Evolutionary conservation across 2,329 filamentous ascomycete species (phyloP).

Genomic region (Arthrobotrys sphaeroides): DNA sequence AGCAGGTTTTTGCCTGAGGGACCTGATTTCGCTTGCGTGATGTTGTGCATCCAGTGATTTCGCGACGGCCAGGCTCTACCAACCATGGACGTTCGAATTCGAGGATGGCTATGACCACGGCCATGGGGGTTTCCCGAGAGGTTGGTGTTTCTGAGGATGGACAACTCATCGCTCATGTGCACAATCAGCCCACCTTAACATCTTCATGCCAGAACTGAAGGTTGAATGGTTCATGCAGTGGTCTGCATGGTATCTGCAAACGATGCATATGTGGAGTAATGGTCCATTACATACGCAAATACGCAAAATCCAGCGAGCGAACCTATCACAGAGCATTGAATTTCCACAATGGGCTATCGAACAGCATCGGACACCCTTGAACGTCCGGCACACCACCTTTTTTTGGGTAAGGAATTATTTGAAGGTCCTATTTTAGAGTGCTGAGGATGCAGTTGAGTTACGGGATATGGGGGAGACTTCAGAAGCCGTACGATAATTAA

Average conservation of each 20-base stretch:
- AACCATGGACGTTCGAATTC: too few relatives aligned
- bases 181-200: conserved; percentile 32
- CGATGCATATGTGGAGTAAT: conserved; percentile 29
- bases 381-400: conserved; percentile 50
- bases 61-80: conserved; percentile 41
- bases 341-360: conserved; percentile 50
- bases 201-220: conserved; percentile 5
- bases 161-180: conserved; percentile 55
- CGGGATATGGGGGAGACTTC: conserved; percentile 9
- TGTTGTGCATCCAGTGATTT: conserved; percentile 54
- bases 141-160: conserved; percentile 20
- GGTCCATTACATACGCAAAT: conserved; percentile 36
- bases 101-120: not conserved
- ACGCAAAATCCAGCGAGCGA: conserved; percentile 41
- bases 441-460: conserved; percentile 30
- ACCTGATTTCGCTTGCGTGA: conserved; percentile 53
- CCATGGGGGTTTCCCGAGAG: not conserved
- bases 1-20: conserved; percentile 43
- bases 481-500: conserved; percentile 17
- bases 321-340: conserved; percentile 50
- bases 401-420: conserved; percentile 2
- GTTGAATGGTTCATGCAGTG: conserved; percentile 30
- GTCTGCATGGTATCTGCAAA: conserved; percentile 36
- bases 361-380: conserved; percentile 45
- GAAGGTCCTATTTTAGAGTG: conserved; percentile 50